Base-by-base conservation (phyloP, 2,329 filamentous ascomycete genomes). In the Fusarium buxicola region DNA sequence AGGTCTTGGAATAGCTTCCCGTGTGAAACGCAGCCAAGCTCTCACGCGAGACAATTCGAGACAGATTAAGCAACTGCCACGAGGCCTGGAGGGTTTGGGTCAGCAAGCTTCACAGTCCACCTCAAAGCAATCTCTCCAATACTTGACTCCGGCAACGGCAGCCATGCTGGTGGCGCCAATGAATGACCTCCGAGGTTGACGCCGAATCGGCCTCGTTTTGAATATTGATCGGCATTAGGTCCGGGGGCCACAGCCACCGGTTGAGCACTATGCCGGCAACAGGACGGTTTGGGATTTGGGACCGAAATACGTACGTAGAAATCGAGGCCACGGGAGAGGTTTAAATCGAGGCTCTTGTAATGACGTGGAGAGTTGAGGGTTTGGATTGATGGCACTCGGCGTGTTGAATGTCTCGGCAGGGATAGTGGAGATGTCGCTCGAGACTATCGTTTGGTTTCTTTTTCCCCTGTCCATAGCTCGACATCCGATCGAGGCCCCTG, bases 171-270 rank as follows among this genome's bases (percentile, higher is more conserved):
- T 51, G 41, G 49, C 54, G 44, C 25, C 38, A 25, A 38, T 16
- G 16, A 46, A 30, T 50, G 43, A 41, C 36, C n/a, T 24, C 28
- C 43, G 46, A 55, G 38, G 28, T 38, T 39, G 45, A 52, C 56
- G 47, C 48, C 55, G 49, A 52, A 46, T 40, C 39, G 36, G 49
- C 43, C 46, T 46, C 41, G 25, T 62, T 49, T 49, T 57, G 54
- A 51, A 66, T 63, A 15, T 31, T 46, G 67, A 69, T 70, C 65
- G 57, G 31, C 62, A 66, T 41, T 38, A 35, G 41, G 30, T 28
- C 43, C 50, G 39, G 27, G 51, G 36, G 39, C 8, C 36, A 28
- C n/a, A 48, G 44, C 41, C 11, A 39, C 38, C 21, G 49, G 41
- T 40, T 41, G 27, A 54, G 40, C 30, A 40, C 32, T 27, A 61